Evolutionary conservation across 768 basidiomycete genomes (phyloP), one percentile per base, ranked within the genome.

Genomic region (Daedaleopsis nitida): DNA sequence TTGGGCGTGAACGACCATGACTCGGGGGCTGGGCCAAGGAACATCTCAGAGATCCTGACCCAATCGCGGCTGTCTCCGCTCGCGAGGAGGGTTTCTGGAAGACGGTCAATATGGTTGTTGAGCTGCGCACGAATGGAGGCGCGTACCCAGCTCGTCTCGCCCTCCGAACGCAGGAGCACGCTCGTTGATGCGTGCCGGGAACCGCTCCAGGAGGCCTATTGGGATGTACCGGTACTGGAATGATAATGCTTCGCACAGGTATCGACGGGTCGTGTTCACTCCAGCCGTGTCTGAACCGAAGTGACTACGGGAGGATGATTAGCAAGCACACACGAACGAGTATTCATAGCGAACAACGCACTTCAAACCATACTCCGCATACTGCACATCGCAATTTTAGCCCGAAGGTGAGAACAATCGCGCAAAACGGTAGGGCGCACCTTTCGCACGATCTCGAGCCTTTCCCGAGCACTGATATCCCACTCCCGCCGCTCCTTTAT

Each of bases 201-300:
- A 76, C 1, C 70, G 76, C 72, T 99, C 96, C 19, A 98, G 83
- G 8, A 99, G 77, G 0, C 97, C 97, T 50, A 98, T 88, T 8
- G 97, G 97, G 50, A 98, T 78, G 71, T 99, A 99, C 48, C 97
- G 92, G 73, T 96, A 90, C 69, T 95, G 93, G 82, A 98, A 99
- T 0, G 94, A 96, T 2, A 99, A 80, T 0, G 94, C 88, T 76
- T 98, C 97, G 72, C 93, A 96, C 13, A 98, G 85, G 77, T 96
- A 99, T 58, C 97, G 83, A 24, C 97, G 84, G 0, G 95, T 90
- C 11, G 91, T 88, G 76, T 96, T 96, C 52, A 98, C 83, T 1
- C 97, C 97, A 0, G 88, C 81, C 0, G 92, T 94, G 70, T 94
- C 92, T 21, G 91, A 85, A 9, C 92, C 92, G 68, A 92, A 94